Evolutionary conservation across 768 basidiomycete genomes (phyloP).

Genomic region (Mycena epipterygia): DNA sequence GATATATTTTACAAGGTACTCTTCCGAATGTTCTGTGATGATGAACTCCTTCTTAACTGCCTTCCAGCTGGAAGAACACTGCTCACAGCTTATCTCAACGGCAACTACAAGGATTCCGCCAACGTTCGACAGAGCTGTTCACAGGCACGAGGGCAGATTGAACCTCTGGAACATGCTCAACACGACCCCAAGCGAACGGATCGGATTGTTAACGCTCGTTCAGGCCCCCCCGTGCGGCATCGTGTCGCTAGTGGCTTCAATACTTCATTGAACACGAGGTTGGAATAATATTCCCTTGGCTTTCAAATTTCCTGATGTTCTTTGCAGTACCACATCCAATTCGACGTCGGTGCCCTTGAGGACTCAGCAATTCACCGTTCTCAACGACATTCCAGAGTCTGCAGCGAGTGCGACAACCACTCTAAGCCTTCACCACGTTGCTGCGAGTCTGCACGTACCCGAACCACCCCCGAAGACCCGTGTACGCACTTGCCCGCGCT

Average conservation of each 20-base stretch:
- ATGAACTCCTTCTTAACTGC: not conserved
- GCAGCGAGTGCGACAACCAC: too few species aligned
- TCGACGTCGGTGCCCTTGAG: not conserved
- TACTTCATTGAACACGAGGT: not conserved
- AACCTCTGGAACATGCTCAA: too few species aligned
- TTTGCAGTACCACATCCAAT: not conserved
- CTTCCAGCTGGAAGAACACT: not conserved
- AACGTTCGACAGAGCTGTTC: not conserved
- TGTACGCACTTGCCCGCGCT: too few species aligned
- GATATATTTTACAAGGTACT: not conserved
- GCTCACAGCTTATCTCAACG: not conserved
- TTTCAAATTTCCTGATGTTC: not conserved
- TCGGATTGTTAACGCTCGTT: too few species aligned
- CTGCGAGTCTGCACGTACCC: too few species aligned
- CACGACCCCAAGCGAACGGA: too few species aligned
- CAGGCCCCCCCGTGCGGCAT: not conserved
- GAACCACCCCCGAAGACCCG: too few species aligned
- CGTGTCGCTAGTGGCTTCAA: not conserved
- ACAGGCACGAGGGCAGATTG: too few species aligned
- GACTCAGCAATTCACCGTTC: not conserved
- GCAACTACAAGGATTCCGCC: slow-evolving; percentile 1
- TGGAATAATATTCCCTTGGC: not conserved
- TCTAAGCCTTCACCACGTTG: too few species aligned
- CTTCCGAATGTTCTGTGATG: not conserved
- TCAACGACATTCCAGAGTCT: not conserved